These are phyloP conservation scores for Triticum urartu DNA, from an alignment of 176 grass and related monocot species.

Conservation along the genomic window DNA sequence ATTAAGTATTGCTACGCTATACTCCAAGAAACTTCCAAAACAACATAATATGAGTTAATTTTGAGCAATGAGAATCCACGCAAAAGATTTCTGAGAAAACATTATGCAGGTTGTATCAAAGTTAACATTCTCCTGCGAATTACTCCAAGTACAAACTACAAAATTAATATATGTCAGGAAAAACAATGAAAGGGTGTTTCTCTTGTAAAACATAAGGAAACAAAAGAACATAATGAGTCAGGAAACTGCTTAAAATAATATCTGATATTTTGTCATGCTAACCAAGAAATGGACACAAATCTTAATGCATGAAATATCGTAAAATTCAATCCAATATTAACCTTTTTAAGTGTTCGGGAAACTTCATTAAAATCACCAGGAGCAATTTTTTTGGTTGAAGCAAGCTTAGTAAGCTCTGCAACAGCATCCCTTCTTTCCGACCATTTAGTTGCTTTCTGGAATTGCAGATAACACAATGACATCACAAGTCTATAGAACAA, in stretches of 20 bases:
- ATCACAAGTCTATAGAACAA: conserved; percentile 31
- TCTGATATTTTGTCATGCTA: background rate
- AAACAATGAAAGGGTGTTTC: background rate
- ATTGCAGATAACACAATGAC: conserved; percentile 18
- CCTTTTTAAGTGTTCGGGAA: conserved; percentile 93
- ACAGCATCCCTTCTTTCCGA: conserved; percentile 99
- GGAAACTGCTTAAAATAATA: background rate
- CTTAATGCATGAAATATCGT: background rate
- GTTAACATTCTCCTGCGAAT: background rate
- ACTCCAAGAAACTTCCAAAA: background rate
- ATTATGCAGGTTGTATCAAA: background rate
- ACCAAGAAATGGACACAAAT: background rate
- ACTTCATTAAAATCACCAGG: conserved; percentile 97
- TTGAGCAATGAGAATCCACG: background rate
- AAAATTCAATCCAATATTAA: conserved; percentile 27
- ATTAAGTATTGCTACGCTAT: background rate
- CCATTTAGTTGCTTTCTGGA: conserved; percentile 99
- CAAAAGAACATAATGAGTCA: background rate
- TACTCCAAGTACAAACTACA: background rate
- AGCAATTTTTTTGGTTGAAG: conserved; percentile 90
- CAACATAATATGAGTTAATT: background rate
- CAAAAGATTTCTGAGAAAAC: background rate
- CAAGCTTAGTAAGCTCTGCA: conserved; percentile 88
- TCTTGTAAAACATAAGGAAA: background rate
- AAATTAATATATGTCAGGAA: background rate